Evolutionary conservation across 257 asterid genomes (phyloP).

Genomic region (Solanum pimpinellifolium): DNA sequence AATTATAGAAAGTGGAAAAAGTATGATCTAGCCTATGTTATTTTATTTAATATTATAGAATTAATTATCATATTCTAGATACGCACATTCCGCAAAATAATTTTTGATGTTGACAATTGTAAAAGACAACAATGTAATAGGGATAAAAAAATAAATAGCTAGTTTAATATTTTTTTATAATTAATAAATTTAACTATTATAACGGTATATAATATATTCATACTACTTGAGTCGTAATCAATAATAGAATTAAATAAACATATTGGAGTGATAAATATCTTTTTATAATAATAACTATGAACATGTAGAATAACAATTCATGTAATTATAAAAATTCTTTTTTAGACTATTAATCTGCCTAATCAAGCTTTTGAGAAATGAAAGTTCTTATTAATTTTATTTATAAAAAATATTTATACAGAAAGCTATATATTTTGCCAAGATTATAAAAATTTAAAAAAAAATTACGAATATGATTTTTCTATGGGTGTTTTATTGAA

Average conservation of each 20-base stretch:
- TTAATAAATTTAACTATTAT: no score
- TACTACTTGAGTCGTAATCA: no score
- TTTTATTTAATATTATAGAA: not conserved
- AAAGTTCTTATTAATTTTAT: no score
- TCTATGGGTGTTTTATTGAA: no score
- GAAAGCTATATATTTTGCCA: not conserved
- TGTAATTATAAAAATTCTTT: no score
- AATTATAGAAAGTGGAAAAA: not conserved
- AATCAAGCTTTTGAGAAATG: not conserved
- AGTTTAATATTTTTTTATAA: not conserved
- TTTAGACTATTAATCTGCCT: not conserved
- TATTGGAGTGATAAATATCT: no score
- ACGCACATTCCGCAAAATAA: not conserved
- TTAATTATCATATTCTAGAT: not conserved
- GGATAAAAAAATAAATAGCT: not conserved
- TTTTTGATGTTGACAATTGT: not conserved
- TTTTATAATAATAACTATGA: no score
- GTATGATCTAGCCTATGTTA: not conserved
- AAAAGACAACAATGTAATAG: not conserved
- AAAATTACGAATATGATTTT: no score
- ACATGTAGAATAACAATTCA: not conserved
- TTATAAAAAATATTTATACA: no score
- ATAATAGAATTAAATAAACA: no score
- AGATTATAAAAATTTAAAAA: not conserved
- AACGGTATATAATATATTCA: no score